These are phyloP conservation scores for Epichloe uncinata DNA, from an alignment of 2,329 filamentous ascomycete species.

Conservation along the genomic window DNA sequence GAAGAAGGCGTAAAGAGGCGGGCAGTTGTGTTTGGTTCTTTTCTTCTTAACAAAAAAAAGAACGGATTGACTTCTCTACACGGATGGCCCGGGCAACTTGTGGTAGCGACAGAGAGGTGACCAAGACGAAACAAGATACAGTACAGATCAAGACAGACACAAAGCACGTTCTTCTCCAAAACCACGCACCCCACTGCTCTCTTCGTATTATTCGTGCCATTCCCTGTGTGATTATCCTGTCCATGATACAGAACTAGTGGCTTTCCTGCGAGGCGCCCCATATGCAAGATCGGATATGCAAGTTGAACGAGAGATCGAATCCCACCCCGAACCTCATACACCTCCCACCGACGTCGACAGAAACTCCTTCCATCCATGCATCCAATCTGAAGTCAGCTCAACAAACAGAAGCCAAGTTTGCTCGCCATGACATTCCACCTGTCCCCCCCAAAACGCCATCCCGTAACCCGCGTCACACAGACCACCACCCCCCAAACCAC, in stretches of 20 bases:
- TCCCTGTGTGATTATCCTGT: neutral
- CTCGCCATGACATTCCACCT: neutral
- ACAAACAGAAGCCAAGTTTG: neutral
- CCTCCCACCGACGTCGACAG: too few relatives aligned
- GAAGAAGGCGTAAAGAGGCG: conserved; percentile 23
- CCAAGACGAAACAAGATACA: neutral
- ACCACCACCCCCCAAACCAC: neutral
- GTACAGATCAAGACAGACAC: conserved; percentile 2
- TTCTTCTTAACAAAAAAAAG: neutral
- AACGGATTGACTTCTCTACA: neutral
- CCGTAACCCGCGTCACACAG: neutral
- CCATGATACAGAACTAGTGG: too few relatives aligned
- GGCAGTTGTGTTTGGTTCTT: neutral
- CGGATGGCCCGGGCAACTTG: neutral
- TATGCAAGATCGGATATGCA: neutral
- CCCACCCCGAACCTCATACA: too few relatives aligned
- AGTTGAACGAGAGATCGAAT: neutral
- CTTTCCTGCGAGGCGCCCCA: neutral
- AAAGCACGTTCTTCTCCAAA: neutral
- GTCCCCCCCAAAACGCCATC: neutral
- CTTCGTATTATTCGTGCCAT: neutral
- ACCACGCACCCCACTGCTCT: too few relatives aligned
- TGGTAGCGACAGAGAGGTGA: neutral
- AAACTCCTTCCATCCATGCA: too few relatives aligned
- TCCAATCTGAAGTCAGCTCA: too few relatives aligned